Evolutionary conservation across 2,329 filamentous ascomycete genomes (phyloP).

Genomic region (Daldinia eschscholtzii): DNA sequence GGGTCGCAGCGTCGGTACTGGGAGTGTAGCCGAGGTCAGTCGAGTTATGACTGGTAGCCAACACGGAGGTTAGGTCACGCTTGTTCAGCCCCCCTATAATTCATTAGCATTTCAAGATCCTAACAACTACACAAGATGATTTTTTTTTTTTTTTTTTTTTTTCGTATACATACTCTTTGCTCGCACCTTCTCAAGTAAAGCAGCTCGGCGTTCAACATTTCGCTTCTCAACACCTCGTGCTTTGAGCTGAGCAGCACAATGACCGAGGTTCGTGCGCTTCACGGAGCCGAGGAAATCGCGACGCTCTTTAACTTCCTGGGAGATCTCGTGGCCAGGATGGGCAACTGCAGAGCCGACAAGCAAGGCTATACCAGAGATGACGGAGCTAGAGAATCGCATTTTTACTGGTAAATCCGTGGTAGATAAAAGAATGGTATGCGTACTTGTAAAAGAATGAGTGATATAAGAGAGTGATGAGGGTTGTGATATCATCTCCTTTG

Average conservation of each 20-base stretch:
- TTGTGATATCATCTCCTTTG: neutral
- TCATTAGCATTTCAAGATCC: neutral
- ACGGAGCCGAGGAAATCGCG: conserved; percentile 59
- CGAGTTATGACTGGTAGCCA: neutral
- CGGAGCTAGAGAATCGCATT: neutral
- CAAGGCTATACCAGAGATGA: neutral
- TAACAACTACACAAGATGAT: neutral
- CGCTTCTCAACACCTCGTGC: conserved; percentile 59
- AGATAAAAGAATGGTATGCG: neutral
- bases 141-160: too few relatives aligned
- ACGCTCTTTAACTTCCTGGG: conserved; percentile 63
- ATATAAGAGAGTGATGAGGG: neutral
- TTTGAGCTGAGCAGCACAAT: conserved; percentile 62
- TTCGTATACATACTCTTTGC: neutral
- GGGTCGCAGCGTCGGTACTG: neutral
- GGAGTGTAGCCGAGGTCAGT: neutral
- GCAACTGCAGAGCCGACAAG: conserved; percentile 46
- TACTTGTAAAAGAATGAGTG: neutral
- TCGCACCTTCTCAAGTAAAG: neutral
- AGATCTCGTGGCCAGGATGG: conserved; percentile 64
- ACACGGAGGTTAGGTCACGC: neutral
- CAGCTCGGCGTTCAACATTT: neutral
- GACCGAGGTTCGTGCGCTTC: conserved; percentile 58
- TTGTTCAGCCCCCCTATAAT: neutral
- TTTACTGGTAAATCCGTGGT: neutral